Conservation (phyloP, 2,329 filamentous ascomycete species). For the Calycina herbarum region DNA sequence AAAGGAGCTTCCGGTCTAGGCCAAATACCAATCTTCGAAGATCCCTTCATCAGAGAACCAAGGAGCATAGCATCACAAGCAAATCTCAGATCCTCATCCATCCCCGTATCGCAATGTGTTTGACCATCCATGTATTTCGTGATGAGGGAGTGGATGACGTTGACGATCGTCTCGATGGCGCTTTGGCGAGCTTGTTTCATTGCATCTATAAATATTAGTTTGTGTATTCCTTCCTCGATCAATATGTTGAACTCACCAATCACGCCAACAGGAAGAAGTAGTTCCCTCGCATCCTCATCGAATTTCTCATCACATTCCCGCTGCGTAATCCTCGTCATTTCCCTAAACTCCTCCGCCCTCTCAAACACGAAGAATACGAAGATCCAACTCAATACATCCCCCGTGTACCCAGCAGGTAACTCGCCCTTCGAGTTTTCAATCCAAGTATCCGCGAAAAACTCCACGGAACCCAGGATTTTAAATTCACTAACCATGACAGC, state of each 20-base stretch:
- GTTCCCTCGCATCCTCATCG: slow-evolving; percentile 17
- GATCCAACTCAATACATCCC: slow-evolving; percentile 23
- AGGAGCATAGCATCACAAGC: slow-evolving; percentile 31
- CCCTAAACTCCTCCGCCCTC: slow-evolving; percentile 22
- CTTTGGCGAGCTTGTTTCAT: slow-evolving; percentile 21
- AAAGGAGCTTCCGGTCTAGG: slow-evolving; percentile 27
- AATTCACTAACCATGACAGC: slow-evolving; percentile 47
- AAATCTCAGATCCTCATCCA: slow-evolving; percentile 25
- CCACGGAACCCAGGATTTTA: slow-evolving; percentile 44
- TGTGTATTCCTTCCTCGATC: not conserved
- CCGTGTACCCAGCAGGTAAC: slow-evolving; percentile 24
- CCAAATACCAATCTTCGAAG: slow-evolving; percentile 32
- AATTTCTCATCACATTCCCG: slow-evolving; percentile 26
- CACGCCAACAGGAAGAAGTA: slow-evolving; percentile 17
- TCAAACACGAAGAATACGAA: slow-evolving; percentile 31
- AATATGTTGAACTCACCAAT: slow-evolving; percentile 5
- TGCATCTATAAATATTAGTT: slow-evolving; percentile 21
- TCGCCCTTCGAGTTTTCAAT: slow-evolving; percentile 34
- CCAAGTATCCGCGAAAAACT: slow-evolving; percentile 46
- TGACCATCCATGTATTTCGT: slow-evolving; percentile 25
- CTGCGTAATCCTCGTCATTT: slow-evolving; percentile 26
- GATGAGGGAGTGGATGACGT: slow-evolving; percentile 24
- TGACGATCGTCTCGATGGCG: slow-evolving; percentile 23
- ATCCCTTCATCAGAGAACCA: slow-evolving; percentile 29
- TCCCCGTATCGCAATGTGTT: slow-evolving; percentile 18